phyloP scores from a whole-genome alignment of 2,329 filamentous ascomycete genomes.

The Boeremia exigua region DNA sequence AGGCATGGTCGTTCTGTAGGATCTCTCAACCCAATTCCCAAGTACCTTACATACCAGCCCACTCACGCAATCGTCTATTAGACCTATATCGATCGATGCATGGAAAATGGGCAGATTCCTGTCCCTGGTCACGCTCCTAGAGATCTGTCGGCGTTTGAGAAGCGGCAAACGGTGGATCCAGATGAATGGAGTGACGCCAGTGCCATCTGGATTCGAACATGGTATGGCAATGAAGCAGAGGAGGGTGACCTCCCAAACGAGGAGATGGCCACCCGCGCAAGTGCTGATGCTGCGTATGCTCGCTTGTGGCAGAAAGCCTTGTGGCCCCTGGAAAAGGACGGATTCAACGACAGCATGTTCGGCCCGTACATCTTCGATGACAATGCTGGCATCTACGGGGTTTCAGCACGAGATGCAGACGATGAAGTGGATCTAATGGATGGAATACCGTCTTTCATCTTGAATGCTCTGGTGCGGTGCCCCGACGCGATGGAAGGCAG shows the following conservation, averaged over 20 bases:
- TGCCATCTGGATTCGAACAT: constrained; percentile 1
- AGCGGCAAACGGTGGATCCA: background rate
- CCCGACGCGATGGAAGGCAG: background rate
- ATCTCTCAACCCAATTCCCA: background rate
- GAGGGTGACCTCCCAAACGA: too few relatives aligned
- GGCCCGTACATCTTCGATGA: background rate
- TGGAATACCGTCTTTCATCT: background rate
- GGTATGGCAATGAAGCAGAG: background rate
- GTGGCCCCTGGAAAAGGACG: background rate
- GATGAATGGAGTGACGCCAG: background rate
- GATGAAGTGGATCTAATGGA: background rate
- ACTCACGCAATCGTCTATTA: background rate
- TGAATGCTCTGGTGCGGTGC: background rate
- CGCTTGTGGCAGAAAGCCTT: background rate
- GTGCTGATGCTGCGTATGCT: background rate
- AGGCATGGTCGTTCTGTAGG: background rate
- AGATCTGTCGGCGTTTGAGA: background rate
- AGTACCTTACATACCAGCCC: background rate
- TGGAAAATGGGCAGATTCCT: background rate
- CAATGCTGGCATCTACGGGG: background rate
- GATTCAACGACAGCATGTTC: background rate
- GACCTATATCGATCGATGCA: background rate
- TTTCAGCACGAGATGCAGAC: background rate
- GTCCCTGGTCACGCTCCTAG: background rate
- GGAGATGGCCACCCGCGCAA: background rate